phyloP scores from a whole-genome alignment of 805 yeast species.

The Cyberlindnera bimundalis region DNA sequence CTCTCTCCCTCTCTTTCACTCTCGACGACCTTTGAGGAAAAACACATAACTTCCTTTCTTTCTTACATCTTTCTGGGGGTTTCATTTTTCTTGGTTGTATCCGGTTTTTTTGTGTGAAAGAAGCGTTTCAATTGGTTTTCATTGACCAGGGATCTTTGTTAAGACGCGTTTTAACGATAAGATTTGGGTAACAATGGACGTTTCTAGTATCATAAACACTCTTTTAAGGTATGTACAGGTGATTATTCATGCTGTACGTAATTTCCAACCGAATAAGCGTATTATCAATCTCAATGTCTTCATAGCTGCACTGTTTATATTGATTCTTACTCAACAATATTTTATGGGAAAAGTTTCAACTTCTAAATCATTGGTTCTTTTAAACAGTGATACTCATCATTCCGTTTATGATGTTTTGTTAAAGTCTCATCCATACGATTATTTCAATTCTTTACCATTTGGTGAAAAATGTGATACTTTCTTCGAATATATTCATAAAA shows the following conservation, averaged over 20 bases:
- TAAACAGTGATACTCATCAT: slow-evolving; percentile 19
- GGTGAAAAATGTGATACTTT: slow-evolving; percentile 19
- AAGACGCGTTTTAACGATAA: too few relatives aligned
- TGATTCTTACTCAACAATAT: slow-evolving; percentile 17
- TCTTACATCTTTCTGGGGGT: too few relatives aligned
- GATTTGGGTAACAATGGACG: too few relatives aligned
- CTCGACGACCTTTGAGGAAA: too few relatives aligned
- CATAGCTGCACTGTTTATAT: slow-evolving; percentile 11
- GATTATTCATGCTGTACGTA: not conserved
- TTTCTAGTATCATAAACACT: not conserved
- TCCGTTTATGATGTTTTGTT: slow-evolving; percentile 18
- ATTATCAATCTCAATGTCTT: slow-evolving; percentile 21
- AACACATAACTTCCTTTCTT: too few relatives aligned
- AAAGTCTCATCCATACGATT: not conserved
- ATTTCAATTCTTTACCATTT: slow-evolving; percentile 9
- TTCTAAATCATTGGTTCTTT: slow-evolving; percentile 12
- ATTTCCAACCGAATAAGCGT: slow-evolving; percentile 18
- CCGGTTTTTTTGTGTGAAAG: too few relatives aligned
- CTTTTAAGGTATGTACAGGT: slow-evolving; percentile 13
- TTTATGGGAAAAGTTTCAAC: not conserved
- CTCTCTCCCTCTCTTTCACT: too few relatives aligned
- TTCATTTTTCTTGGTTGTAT: too few relatives aligned
- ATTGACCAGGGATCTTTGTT: too few relatives aligned
- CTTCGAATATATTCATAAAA: slow-evolving; percentile 13
- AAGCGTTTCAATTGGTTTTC: too few relatives aligned